These are phyloP conservation scores for Trypanosoma vivax DNA, from an alignment of 208 protist species.

Conservation along the genomic window DNA sequence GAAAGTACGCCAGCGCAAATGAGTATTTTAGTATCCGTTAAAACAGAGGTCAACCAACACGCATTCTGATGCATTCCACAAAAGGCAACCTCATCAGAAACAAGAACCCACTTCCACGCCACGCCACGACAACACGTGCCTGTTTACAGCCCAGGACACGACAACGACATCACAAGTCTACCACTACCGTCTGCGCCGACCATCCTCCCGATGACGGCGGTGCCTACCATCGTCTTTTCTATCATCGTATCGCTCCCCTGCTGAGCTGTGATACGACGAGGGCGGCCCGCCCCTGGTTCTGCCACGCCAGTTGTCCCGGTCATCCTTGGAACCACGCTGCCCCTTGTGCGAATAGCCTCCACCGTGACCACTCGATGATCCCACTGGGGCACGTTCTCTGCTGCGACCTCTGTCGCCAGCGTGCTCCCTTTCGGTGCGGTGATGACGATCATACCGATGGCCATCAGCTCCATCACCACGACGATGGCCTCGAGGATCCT, in stretches of 20 bases:
- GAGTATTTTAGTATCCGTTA: too few species aligned
- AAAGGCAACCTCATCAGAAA: too few species aligned
- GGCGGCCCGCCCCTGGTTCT: not conserved
- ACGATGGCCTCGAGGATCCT: conserved; percentile 8
- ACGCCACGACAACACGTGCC: too few species aligned
- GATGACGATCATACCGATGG: conserved; percentile 9
- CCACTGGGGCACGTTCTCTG: conserved; percentile 11
- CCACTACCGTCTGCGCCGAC: conserved; percentile 3
- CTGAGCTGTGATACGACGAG: not conserved
- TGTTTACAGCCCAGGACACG: too few species aligned
- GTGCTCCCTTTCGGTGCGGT: not conserved
- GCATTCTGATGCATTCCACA: too few species aligned
- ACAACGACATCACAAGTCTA: too few species aligned
- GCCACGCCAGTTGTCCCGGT: conserved; percentile 8
- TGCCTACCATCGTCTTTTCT: conserved; percentile 47
- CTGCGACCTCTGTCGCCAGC: conserved; percentile 17
- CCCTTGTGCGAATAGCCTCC: conserved; percentile 3
- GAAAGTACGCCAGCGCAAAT: too few species aligned
- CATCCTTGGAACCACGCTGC: conserved; percentile 4
- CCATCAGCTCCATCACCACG: conserved; percentile 4
- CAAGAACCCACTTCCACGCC: too few species aligned
- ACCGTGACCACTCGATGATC: not conserved
- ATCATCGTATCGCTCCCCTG: conserved; percentile 31
- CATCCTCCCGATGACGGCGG: conserved; percentile 17
- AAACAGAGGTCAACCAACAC: too few species aligned